A percentile compares a stretch with the other conserved stretches of the same genome.
These are phyloP conservation scores for Lathyrus aphaca DNA, from an alignment of 306 rosid species.

Conservation along the genomic window DNA sequence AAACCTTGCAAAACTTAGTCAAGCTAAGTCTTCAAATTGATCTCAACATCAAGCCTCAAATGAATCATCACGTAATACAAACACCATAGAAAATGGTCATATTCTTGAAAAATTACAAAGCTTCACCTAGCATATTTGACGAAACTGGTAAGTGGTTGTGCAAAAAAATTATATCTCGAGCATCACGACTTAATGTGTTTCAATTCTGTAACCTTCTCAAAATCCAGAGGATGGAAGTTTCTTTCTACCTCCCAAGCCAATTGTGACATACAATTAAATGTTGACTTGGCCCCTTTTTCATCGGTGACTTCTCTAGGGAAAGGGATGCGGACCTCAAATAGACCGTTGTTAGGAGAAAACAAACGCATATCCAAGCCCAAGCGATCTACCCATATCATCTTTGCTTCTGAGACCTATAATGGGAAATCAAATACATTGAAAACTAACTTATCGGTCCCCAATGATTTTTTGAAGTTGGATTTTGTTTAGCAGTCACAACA, in stretches of 20 bases:
- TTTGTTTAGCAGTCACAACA: conserved; percentile 22
- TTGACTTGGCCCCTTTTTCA: conserved; percentile 86
- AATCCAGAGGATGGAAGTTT: conserved; percentile 63
- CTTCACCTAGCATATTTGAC: conserved; percentile 8
- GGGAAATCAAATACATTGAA: conserved; percentile 28
- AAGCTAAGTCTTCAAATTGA: conserved; percentile 14
- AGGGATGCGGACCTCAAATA: conserved; percentile 81
- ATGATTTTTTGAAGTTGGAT: conserved; percentile 11
- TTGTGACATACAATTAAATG: conserved; percentile 90
- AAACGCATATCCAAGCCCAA: conserved; percentile 83
- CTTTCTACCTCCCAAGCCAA: conserved; percentile 95
- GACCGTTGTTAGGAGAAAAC: conserved; percentile 59
- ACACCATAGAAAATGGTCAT: conserved; percentile 24
- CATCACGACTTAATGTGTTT: conserved; percentile 59
- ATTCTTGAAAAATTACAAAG: conserved; percentile 40
- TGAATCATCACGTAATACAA: conserved; percentile 1
- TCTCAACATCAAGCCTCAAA: conserved; percentile 27
- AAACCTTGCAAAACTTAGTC: neutral
- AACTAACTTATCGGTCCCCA: conserved; percentile 14
- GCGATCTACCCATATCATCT: conserved; percentile 90
- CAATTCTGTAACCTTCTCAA: conserved; percentile 70
- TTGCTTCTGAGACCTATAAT: conserved; percentile 79
- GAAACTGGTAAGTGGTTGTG: conserved; percentile 17
- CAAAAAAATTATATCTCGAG: conserved; percentile 11
- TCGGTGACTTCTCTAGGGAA: conserved; percentile 83